A percentile compares a stretch with the other conserved stretches of the same genome.
Conservation (phyloP, 2,329 filamentous ascomycete genomes). For the Hirsutella minnesotensis region DNA sequence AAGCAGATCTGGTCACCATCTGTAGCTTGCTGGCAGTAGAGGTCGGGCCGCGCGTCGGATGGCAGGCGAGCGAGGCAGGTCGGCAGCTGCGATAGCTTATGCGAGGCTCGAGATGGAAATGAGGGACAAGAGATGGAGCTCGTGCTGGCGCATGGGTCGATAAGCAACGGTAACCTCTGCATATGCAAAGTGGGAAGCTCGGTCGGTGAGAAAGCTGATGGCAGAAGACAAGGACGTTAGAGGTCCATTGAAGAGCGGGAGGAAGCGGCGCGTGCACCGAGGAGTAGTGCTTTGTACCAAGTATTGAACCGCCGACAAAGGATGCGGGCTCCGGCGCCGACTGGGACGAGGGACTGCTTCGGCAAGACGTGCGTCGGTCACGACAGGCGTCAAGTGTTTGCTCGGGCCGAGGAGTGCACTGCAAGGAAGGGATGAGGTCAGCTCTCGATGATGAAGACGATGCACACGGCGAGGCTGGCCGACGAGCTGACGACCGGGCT, state of each 20-base stretch:
- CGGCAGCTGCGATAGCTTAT: conserved; percentile 14
- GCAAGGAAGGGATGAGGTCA: conserved; percentile 7
- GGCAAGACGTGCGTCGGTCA: background rate
- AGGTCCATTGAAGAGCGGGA: conserved; percentile 2
- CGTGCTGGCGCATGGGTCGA: conserved; percentile 28
- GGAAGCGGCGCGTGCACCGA: conserved; percentile 1
- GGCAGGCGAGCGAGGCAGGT: conserved; percentile 8
- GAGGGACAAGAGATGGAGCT: conserved; percentile 19
- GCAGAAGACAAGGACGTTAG: background rate
- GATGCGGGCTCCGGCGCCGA: background rate
- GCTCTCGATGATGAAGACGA: background rate
- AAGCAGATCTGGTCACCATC: conserved; percentile 11
- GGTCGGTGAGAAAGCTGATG: conserved; percentile 2
- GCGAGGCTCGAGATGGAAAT: conserved; percentile 15
- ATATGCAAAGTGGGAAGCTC: conserved; percentile 8
- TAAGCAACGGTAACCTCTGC: conserved; percentile 9
- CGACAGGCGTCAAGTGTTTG: conserved; percentile 7
- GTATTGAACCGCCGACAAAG: background rate
- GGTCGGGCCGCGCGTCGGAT: conserved; percentile 4
- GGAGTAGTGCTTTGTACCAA: background rate
- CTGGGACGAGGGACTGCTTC: background rate
- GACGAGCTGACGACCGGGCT: background rate
- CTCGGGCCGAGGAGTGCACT: conserved; percentile 12
- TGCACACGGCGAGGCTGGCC: background rate
- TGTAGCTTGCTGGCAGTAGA: conserved; percentile 8